Conservation (phyloP, 768 basidiomycete genomes). For the Kwoniella pini region DNA sequence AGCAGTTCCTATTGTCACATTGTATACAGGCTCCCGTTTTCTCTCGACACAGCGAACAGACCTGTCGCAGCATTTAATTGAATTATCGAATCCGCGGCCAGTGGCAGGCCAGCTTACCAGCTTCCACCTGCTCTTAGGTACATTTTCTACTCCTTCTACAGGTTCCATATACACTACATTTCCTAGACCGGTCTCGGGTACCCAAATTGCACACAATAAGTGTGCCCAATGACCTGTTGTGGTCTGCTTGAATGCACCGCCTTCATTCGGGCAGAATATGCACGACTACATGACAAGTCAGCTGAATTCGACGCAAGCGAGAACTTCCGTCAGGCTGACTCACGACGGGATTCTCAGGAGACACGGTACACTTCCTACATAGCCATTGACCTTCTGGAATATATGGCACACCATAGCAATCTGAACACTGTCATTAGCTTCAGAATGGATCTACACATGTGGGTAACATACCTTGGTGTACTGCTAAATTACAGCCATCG, state of each 20-base stretch:
- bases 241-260: constrained; percentile 98
- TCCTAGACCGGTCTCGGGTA: constrained; percentile 87
- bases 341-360: constrained; percentile 93
- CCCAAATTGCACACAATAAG: constrained; percentile 94
- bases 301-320: neutral
- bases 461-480: constrained; percentile 81
- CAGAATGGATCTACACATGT: neutral
- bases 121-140: constrained; percentile 90
- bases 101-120: constrained; percentile 60
- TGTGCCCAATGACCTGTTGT: constrained; percentile 91
- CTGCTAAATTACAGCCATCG: constrained; percentile 96
- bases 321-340: constrained; percentile 46
- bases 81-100: neutral
- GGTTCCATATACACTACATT: constrained; percentile 99
- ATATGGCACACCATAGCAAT: constrained; percentile 98
- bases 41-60: constrained; percentile 66
- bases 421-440: constrained; percentile 57
- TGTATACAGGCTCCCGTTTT: constrained; percentile 87
- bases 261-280: constrained; percentile 93
- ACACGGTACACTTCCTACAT: constrained; percentile 96
- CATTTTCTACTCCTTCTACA: constrained; percentile 80
- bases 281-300: constrained; percentile 65
- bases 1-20: constrained; percentile 86
- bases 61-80: constrained; percentile 53
- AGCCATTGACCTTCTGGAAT: constrained; percentile 99